Evolutionary conservation across 139 green algal genomes (phyloP), one percentile per base, ranked within the genome.

Genomic region (Protoeuglena noctilucae): DNA sequence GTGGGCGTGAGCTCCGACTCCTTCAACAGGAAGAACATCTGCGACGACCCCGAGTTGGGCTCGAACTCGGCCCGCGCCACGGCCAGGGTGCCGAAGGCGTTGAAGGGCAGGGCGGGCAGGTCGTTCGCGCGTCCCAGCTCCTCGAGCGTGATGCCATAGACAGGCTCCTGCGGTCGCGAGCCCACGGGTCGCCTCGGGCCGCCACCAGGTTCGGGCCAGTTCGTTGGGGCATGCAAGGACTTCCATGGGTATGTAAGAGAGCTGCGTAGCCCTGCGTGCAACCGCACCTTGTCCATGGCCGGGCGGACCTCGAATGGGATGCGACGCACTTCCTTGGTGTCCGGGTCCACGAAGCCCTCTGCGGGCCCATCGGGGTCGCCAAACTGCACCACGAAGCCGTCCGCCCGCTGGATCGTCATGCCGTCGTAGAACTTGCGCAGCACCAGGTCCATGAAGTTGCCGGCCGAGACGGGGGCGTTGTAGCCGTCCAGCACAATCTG

Each of bases 371-470:
- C 74, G 1, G 92, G 92, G 53, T 96, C 77, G 45, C 92, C 92
- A 3, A 80, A 94, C 71, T 99, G 92, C 58, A 99, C 89, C 49
- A 99, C 86, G 63, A 98, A 95, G 31, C 91, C 92, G 54, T 99
- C 92, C 1, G 87, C 75, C 28, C 85, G 75, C 65, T 62, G 56
- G 40, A 99, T 84, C 57, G 94, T 81, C 87, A 96, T 96, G 63
- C 69, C 62, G 62, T 97, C 69, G 60, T 99, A 99, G 66, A 96
- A 97, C 18, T 68, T 61, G 17, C 71, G 62, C 17, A 67, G 14
- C 29, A 94, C 87, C 24, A 99, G 82, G 73, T 99, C 92, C 19
- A 89, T 57, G 67, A 99, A 99, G 62, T 93, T 80, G 27, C 91
- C 91, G 12, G 63, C 67, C 34, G 77, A 88, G 22, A 99, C 67